Base-by-base conservation (phyloP, 1,284 basidiomycete genomes). In the Rhodotorula sp. region DNA sequence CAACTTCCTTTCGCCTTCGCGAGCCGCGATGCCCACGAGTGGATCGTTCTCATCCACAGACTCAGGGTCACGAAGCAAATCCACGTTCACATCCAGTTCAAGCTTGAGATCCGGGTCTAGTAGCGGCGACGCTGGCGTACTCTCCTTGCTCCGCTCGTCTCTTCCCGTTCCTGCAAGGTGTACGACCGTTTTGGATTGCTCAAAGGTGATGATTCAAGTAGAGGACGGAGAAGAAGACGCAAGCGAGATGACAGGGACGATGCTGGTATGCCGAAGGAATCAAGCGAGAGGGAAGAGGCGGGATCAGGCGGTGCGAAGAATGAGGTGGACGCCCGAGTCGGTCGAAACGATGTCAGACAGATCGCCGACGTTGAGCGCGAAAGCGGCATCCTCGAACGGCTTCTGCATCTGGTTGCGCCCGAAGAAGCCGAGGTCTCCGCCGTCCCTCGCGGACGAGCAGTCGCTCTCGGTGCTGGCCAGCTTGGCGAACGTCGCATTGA, bases 241-340 rank as follows among this genome's bases (percentile, higher is more conserved):
- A 9, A 8, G 17, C 4, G 36, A 27, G 36, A 39, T 0, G 20
- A 27, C 13, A 8, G 13, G 10, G 22, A 34, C 20, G 27, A 17
- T 29, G 11, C 27, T 7, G 44, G 17, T 44, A 44, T 44, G 39
- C 39, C 19, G 48, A 36, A 19, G n/a, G 29, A 29, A 47, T 9
- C 8, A 36, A 11, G 34, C 22, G 47, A 32, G 34, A 29, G 27
- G 15, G 22, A 46, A 44, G 39, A 13, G 11, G 13, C 5, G 19
- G n/a, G 57, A 5, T 83, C 81, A 96, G 17, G 84, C 93, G 58
- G 93, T 96, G 76, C 95, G 86, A 81, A 95, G 83, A 78, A 99
- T 92, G 74, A 98, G 80, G 81, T 99, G 96, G 20, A 96, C 91
- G n/a, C 96, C 96, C 75, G 91, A 94, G 77, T 98, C 95, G 51